A percentile compares a stretch with the other conserved stretches of the same genome.
Evolutionary conservation across 768 basidiomycete species (phyloP).

Genomic region (Panellus pusillus): DNA sequence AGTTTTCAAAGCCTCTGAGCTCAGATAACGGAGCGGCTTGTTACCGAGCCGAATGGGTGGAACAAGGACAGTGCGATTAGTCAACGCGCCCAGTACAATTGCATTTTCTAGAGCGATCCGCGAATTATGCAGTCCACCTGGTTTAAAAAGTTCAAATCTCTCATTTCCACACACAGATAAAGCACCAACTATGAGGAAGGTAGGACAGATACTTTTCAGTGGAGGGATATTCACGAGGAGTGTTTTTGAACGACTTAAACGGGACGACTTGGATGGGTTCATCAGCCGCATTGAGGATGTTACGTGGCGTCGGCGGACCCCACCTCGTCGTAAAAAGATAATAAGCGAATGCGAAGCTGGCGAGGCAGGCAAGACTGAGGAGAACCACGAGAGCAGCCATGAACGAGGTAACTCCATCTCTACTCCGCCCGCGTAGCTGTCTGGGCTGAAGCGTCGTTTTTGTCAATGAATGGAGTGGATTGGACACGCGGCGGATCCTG

Average conservation of each 20-base stretch:
- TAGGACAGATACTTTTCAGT: constrained; percentile 59
- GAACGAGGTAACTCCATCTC: constrained; percentile 28
- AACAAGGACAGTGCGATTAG: constrained; percentile 77
- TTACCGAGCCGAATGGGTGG: constrained; percentile 72
- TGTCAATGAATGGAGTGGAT: constrained; percentile 19
- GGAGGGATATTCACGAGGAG: constrained; percentile 2
- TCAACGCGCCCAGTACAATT: constrained; percentile 62
- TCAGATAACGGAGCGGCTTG: constrained; percentile 59
- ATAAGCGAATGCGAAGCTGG: constrained; percentile 61
- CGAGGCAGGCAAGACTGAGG: constrained; percentile 47
- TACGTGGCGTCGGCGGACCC: constrained; percentile 28
- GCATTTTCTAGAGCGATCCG: constrained; percentile 87
- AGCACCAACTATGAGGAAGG: constrained; percentile 62
- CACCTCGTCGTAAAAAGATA: constrained; percentile 68
- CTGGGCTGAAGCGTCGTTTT: constrained; percentile 1
- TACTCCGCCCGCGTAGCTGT: constrained; percentile 2
- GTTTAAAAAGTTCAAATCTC: too few relatives aligned
- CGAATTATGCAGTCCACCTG: constrained; percentile 74
- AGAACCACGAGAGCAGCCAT: constrained; percentile 46
- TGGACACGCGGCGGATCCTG: constrained; percentile 44
- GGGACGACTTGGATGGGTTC: constrained; percentile 32
- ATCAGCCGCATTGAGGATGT: constrained; percentile 29
- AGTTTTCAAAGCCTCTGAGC: constrained; percentile 48
- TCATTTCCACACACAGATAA: too few relatives aligned
- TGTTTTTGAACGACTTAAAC: constrained; percentile 22